phyloP scores from a whole-genome alignment of 208 protist genomes.

The Crithidia sp. region DNA sequence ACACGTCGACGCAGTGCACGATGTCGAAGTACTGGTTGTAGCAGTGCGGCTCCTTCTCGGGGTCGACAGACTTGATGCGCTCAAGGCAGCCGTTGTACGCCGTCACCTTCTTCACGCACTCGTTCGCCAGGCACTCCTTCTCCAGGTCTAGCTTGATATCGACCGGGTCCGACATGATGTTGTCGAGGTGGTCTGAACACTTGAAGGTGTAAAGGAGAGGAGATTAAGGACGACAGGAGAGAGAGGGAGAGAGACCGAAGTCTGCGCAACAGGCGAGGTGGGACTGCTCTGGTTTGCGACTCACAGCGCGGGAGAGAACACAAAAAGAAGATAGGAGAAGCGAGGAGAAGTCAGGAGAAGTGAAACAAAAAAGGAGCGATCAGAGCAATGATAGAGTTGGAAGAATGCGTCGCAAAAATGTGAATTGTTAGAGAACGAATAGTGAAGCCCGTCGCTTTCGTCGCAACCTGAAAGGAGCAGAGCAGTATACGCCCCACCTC shows the following conservation, averaged over 20 bases:
- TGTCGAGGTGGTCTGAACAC: background rate
- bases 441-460: no score
- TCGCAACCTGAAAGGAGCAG: no score
- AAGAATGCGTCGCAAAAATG: no score
- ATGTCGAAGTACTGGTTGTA: conserved; percentile 85
- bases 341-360: no score
- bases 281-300: no score
- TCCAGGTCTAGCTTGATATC: conserved; percentile 83
- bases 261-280: no score
- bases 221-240: background rate
- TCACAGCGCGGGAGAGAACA: no score
- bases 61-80: conserved; percentile 67
- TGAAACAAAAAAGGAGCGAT: no score
- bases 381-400: no score
- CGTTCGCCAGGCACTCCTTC: conserved; percentile 70
- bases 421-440: no score
- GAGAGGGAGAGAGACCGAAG: background rate
- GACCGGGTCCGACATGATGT: conserved; percentile 55
- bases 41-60: conserved; percentile 77
- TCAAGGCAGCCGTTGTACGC: conserved; percentile 78
- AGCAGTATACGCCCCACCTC: no score
- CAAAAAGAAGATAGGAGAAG: no score
- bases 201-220: background rate
- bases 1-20: conserved; percentile 84
- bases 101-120: conserved; percentile 64